Base-by-base conservation (phyloP, 495 filamentous ascomycete genomes). In the Rusavskia elegans region DNA sequence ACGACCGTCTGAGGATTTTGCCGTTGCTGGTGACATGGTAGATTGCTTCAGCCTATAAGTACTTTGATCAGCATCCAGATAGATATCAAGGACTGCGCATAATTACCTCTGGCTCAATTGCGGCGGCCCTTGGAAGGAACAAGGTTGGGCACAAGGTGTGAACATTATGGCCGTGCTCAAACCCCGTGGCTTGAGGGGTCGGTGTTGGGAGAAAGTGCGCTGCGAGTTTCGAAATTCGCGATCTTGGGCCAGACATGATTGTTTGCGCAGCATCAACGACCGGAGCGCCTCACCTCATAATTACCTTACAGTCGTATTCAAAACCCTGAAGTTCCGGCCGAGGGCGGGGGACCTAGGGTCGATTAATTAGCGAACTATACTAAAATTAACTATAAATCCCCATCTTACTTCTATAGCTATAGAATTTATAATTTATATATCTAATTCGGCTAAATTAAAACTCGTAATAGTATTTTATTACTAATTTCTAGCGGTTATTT, bases 91-190 rank as follows among this genome's bases (percentile, higher is more conserved):
- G 32, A 35, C 10, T 11, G 32, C 32, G 32, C 32, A 35, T 35
- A 35, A 51, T 52, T 61, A 83, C 89, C 60, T 89, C 73, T 23
- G 92, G 92, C 64, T 98, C 92, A 57, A 98, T 89, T 37, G 75
- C 71, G 5, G 90, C 92, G 27, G 92, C 92, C 49, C 90, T 80
- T 32, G 83, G 83, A 14, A 98, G 76, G 63, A 95, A 97, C 66
- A 78, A 80, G 2, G 93, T 98, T 0, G 92, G 92, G 1, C 86
- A 87, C 17, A 98, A 78, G 11, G 82, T 78, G 62, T 92, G 85
- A 57, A 85, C 71, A 70, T 95, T 79, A 61, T 78, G 63, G 21
- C 60, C 70, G 57, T 81, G 78, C 23, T 75, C 59, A 44, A 57
- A 66, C 8, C 64, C 54, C 48, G 55, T 63, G 13, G 19, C 23